phyloP scores from a whole-genome alignment of 169 alveolate species.

The Nephromyces sp. region DNA sequence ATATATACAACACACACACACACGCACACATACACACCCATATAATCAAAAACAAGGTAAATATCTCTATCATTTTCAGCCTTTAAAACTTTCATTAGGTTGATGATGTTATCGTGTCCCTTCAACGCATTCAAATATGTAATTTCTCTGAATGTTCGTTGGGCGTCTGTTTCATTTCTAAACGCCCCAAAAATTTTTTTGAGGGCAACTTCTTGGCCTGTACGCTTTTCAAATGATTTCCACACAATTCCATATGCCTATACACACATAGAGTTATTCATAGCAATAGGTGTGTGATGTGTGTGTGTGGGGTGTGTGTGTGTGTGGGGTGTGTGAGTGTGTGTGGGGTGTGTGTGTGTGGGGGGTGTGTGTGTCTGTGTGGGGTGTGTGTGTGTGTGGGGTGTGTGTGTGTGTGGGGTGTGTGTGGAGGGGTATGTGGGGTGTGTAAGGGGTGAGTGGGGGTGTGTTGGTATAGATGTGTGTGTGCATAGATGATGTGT shows the following conservation, averaged over 20 bases:
- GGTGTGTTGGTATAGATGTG: too few relatives aligned
- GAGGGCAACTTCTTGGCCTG: constrained; percentile 91
- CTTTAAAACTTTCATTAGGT: constrained; percentile 79
- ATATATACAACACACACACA: not conserved
- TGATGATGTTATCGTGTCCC: constrained; percentile 89
- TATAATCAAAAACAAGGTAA: constrained; percentile 92
- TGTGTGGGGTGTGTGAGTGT: too few relatives aligned
- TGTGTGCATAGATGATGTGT: too few relatives aligned
- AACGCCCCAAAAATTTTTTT: constrained; percentile 98
- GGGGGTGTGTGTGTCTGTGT: too few relatives aligned
- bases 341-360: too few relatives aligned
- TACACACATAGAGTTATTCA: not conserved
- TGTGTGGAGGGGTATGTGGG: too few relatives aligned
- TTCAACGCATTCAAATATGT: constrained; percentile 84
- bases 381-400: too few relatives aligned
- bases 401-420: too few relatives aligned
- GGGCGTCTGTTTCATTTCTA: constrained; percentile 97
- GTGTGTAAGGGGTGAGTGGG: too few relatives aligned
- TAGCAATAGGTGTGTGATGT: not conserved
- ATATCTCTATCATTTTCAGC: constrained; percentile 96
- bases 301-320: too few relatives aligned
- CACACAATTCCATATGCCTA: constrained; percentile 97
- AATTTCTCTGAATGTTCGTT: constrained; percentile 96
- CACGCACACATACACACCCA: constrained; percentile 45
- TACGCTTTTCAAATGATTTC: constrained; percentile 89